Conservation (phyloP, 2,329 filamentous ascomycete species). For the Monosporascus sp. region DNA sequence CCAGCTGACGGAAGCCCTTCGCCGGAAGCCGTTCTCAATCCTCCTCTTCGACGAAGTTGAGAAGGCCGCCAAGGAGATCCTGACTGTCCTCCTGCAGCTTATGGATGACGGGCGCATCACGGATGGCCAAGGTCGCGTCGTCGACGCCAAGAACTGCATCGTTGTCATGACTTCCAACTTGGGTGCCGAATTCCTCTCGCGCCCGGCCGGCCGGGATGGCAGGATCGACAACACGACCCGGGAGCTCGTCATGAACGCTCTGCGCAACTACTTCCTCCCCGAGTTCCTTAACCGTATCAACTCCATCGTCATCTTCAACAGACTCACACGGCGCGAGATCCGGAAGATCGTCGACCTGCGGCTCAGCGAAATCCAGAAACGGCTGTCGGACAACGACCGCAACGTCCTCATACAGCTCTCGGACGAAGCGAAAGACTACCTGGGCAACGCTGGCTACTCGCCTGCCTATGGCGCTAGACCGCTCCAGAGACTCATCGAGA, state of each 20-base stretch:
- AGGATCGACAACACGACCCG: conserved; percentile 78
- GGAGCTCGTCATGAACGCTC: conserved; percentile 83
- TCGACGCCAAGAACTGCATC: conserved; percentile 97
- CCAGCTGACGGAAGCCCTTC: conserved; percentile 89
- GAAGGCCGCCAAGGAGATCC: conserved; percentile 95
- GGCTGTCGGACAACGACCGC: conserved; percentile 76
- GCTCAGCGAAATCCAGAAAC: conserved; percentile 82
- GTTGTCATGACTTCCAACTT: conserved; percentile 99
- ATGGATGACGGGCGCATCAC: conserved; percentile 99
- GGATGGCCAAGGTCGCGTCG: conserved; percentile 89
- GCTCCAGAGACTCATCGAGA: conserved; percentile 84
- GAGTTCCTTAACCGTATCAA: conserved; percentile 98
- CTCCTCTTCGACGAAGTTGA: conserved; percentile 97
- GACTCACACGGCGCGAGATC: conserved; percentile 83
- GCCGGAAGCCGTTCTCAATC: conserved; percentile 94
- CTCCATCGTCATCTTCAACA: conserved; percentile 97
- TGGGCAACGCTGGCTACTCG: conserved; percentile 87
- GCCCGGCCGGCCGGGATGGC: conserved; percentile 72
- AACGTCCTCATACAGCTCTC: conserved; percentile 81
- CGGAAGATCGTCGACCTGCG: conserved; percentile 93
- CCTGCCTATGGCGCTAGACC: conserved; percentile 93
- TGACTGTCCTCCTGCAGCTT: conserved; percentile 96
- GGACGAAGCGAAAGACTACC: conserved; percentile 84
- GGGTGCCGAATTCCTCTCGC: conserved; percentile 86
- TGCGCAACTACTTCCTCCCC: conserved; percentile 94